phyloP scores from a whole-genome alignment of 345 rosid genomes.

The Sonneratia caseolaris region DNA sequence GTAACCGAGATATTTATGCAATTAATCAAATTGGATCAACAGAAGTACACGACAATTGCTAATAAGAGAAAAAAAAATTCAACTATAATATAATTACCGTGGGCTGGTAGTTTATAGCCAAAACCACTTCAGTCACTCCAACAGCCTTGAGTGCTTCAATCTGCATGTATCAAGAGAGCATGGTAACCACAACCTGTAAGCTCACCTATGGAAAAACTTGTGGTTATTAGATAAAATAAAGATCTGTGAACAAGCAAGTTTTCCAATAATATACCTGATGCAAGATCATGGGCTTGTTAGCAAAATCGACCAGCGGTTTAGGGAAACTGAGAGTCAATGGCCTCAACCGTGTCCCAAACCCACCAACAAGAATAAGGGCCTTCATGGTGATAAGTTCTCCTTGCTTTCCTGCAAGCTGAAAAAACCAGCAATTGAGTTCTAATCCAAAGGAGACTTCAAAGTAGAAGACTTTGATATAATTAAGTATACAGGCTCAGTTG shows the following conservation, averaged over 20 bases:
- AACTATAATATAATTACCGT: conserved; percentile 35
- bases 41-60: not conserved
- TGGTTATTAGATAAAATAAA: not conserved
- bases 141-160: conserved; percentile 92
- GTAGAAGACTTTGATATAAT: not conserved
- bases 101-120: conserved; percentile 97
- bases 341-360: conserved; percentile 94
- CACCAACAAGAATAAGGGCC: conserved; percentile 99
- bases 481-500: not conserved
- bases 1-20: not conserved
- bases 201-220: not conserved
- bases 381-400: conserved; percentile 48
- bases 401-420: conserved; percentile 26
- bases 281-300: conserved; percentile 97
- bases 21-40: not conserved
- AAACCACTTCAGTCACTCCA: conserved; percentile 93
- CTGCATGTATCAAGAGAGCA: conserved; percentile 22
- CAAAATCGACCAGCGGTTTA: conserved; percentile 96
- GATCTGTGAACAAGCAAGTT: not conserved
- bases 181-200: not conserved
- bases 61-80: not conserved
- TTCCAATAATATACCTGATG: conserved; percentile 60
- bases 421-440: not conserved
- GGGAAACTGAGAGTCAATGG: conserved; percentile 97
- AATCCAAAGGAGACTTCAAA: not conserved